phyloP scores from a whole-genome alignment of 2,329 filamentous ascomycete genomes.

The Trichoderma arundinaceum region DNA sequence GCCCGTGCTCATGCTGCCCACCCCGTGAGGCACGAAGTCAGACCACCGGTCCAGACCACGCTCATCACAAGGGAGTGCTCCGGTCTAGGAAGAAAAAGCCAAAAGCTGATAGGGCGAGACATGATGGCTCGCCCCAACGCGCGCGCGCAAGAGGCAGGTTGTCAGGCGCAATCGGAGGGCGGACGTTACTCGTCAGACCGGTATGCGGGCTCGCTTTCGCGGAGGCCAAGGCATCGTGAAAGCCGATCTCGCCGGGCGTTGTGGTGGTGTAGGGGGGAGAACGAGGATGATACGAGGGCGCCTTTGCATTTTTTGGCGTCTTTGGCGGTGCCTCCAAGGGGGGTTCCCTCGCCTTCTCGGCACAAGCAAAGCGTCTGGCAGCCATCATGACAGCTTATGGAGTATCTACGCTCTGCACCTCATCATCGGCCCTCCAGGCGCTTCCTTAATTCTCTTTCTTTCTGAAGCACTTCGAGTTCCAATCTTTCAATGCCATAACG shows the following conservation, averaged over 20 bases:
- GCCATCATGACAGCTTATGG: no score
- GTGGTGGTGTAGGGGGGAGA: neutral
- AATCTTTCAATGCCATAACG: slow-evolving; percentile 86
- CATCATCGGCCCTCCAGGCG: slow-evolving; percentile 49
- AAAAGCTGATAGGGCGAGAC: slow-evolving; percentile 11
- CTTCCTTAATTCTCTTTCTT: slow-evolving; percentile 64
- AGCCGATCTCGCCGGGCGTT: slow-evolving; percentile 26
- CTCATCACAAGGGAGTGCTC: slow-evolving; percentile 9
- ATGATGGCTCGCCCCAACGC: slow-evolving; percentile 4
- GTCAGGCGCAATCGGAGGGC: slow-evolving; percentile 7
- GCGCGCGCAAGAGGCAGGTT: slow-evolving; percentile 6
- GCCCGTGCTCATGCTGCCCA: no score
- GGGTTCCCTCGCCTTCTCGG: neutral
- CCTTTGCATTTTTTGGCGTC: neutral
- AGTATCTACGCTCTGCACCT: neutral
- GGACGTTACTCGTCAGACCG: slow-evolving; percentile 1
- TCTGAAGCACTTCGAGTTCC: slow-evolving; percentile 84
- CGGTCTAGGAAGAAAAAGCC: neutral
- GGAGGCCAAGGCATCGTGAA: slow-evolving; percentile 31
- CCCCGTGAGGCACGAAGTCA: neutral
- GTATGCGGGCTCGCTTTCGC: slow-evolving; percentile 23
- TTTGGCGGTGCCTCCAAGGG: neutral
- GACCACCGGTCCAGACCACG: neutral
- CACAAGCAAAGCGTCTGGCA: neutral
- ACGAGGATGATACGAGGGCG: neutral